These are phyloP conservation scores for Bathelium albidoporum DNA, from an alignment of 495 filamentous ascomycete species.

Conservation along the genomic window DNA sequence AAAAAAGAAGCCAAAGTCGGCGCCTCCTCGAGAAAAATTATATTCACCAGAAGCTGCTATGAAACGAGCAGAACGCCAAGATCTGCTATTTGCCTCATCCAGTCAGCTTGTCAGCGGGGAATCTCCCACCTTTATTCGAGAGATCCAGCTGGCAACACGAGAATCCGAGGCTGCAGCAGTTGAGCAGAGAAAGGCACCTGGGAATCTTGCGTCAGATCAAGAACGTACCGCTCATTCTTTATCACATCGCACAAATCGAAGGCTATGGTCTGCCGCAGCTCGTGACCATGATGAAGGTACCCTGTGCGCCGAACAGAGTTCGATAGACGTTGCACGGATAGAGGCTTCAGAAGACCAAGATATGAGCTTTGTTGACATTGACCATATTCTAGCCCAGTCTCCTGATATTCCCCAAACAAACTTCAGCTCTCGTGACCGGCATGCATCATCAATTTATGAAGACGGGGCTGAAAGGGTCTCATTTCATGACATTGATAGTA, in stretches of 20 bases:
- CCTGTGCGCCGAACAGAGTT: neutral
- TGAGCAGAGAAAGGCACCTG: neutral
- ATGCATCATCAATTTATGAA: neutral
- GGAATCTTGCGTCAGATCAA: neutral
- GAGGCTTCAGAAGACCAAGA: conserved; percentile 1
- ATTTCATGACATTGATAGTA: neutral
- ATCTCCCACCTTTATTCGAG: conserved; percentile 55
- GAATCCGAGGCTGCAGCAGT: conserved; percentile 37
- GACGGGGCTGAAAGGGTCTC: neutral
- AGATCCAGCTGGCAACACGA: conserved; percentile 60
- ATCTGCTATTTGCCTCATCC: conserved; percentile 84
- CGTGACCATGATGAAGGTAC: conserved; percentile 15
- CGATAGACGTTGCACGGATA: neutral
- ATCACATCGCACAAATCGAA: conserved; percentile 11
- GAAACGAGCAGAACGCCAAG: conserved; percentile 57
- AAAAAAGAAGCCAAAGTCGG: conserved; percentile 25
- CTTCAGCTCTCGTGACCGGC: neutral
- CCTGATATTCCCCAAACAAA: neutral
- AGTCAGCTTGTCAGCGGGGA: conserved; percentile 77
- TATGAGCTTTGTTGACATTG: conserved; percentile 9
- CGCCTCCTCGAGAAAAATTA: conserved; percentile 34
- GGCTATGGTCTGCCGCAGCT: conserved; percentile 20
- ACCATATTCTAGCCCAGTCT: neutral
- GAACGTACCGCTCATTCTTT: conserved; percentile 6
- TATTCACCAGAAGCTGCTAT: conserved; percentile 60